phyloP scores from a whole-genome alignment of 495 filamentous ascomycete genomes.

The Penicillium paxilli region DNA sequence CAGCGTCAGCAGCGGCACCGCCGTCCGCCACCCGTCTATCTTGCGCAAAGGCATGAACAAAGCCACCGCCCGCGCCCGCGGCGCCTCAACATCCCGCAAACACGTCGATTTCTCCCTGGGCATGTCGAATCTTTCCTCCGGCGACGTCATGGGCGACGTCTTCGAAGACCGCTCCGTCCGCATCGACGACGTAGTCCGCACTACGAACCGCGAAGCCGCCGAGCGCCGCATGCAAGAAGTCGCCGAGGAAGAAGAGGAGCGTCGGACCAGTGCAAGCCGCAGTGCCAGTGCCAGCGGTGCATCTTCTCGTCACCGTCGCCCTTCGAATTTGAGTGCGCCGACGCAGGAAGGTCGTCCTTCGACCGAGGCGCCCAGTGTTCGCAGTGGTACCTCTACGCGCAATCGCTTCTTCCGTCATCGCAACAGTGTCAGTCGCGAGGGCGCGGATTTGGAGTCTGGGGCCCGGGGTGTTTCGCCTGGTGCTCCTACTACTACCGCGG shows the following conservation, averaged over 20 bases:
- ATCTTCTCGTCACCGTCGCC: slow-evolving; percentile 23
- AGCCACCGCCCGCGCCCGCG: slow-evolving; percentile 49
- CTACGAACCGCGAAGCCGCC: slow-evolving; percentile 39
- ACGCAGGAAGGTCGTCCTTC: slow-evolving; percentile 27
- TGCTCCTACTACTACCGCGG: neutral
- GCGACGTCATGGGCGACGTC: slow-evolving; percentile 67
- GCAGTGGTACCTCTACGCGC: slow-evolving; percentile 31
- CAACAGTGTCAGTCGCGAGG: slow-evolving; percentile 25
- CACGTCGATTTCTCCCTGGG: slow-evolving; percentile 78
- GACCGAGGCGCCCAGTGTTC: slow-evolving; percentile 34
- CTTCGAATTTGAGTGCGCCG: slow-evolving; percentile 28
- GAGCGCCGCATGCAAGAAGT: slow-evolving; percentile 49
- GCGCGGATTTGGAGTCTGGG: slow-evolving; percentile 36
- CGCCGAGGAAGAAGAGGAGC: slow-evolving; percentile 41
- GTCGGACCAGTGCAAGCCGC: neutral
- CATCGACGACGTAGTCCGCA: slow-evolving; percentile 39
- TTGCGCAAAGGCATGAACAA: slow-evolving; percentile 50
- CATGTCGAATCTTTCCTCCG: slow-evolving; percentile 58
- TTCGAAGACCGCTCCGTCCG: slow-evolving; percentile 54
- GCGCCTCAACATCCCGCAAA: slow-evolving; percentile 55
- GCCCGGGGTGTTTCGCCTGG: slow-evolving; percentile 6
- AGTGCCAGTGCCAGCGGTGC: slow-evolving; percentile 24
- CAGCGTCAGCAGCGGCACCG: slow-evolving; percentile 21
- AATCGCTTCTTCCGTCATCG: slow-evolving; percentile 43
- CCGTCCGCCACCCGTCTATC: slow-evolving; percentile 49